Base-by-base conservation (phyloP, 768 basidiomycete species). In the Podaxis carcinomalis region DNA sequence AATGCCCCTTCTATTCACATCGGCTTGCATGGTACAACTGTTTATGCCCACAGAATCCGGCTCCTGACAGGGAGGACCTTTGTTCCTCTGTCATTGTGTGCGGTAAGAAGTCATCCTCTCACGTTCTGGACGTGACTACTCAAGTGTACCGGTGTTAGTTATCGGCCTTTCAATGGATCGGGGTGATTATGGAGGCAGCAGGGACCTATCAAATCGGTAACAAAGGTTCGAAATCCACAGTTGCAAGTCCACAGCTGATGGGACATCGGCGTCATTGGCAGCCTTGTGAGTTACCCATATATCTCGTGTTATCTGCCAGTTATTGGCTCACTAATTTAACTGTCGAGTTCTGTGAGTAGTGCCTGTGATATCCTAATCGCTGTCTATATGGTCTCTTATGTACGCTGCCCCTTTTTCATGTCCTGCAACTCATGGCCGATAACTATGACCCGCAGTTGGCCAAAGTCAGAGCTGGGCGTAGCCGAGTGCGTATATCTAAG, bases 351-450 rank as follows among this genome's bases (percentile, higher is more conserved):
- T 21, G 19, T 50, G 14, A 57, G 46, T 19, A 57, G 57, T 39
- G 36, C 35, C 19, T 57, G 57, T 21, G 57, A 57, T 19, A 21
- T 57, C 50, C 23, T 57, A 10, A 57, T 57, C 46, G 57, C 57
- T 23, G 19, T 37, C 16, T 57, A 50, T 28, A 57, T 57, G 57
- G 21, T 57, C n/a, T 25, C 10, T n/a, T 50, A 57, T 19, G 57
- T 57, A 16, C 37, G 57, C 23, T 10, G 23, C 51, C 5, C 6
- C 0, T 19, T 44, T 6, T 14, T 19, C n/a, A 19, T 23, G 16
- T 21, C 25, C 9, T 35, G n/a, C 47, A 21, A 21, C 47, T 21
- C n/a, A 36, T n/a, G 13, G 49, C 25, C 40, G 14, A 44, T 51
- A 25, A 13, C 1, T 23, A 27, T 5, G 10, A 25, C 19, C 7